Percentiles rank a stretch among this genome's conserved stretches.
Conservation (phyloP, 1,139 yeast species). For the Hanseniaspora sp. region DNA sequence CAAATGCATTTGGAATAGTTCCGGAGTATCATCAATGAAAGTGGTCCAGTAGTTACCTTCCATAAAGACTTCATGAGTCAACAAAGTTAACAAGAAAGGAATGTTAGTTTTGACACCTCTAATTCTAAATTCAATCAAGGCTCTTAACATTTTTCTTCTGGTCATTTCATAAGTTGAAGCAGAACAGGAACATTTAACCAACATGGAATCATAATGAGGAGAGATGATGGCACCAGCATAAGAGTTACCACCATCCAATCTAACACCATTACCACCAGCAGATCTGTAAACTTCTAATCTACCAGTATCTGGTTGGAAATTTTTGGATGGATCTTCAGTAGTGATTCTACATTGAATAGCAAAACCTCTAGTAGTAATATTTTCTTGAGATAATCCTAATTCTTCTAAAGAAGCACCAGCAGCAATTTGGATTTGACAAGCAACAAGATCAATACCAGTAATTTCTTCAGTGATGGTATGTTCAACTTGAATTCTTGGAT, state of each 20-base stretch:
- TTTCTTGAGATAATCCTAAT: conserved; percentile 84
- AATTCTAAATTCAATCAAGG: conserved; percentile 92
- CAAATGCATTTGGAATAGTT: conserved; percentile 84
- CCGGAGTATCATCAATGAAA: conserved; percentile 94
- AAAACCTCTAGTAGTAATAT: conserved; percentile 90
- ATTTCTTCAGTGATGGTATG: conserved; percentile 98
- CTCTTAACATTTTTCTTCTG: conserved; percentile 92
- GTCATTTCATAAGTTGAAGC: conserved; percentile 96
- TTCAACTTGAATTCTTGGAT: conserved; percentile 97
- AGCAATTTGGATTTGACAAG: conserved; percentile 97
- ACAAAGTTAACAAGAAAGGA: conserved; percentile 85
- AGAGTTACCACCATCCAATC: conserved; percentile 98
- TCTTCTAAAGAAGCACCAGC: conserved; percentile 94
- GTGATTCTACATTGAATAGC: conserved; percentile 99
- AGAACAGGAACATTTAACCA: conserved; percentile 92
- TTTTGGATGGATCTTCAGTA: conserved; percentile 93
- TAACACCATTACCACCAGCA: conserved; percentile 98
- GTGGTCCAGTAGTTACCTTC: conserved; percentile 94
- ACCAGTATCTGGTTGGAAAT: conserved; percentile 98
- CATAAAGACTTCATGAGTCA: conserved; percentile 85
- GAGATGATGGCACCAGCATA: conserved; percentile 97
- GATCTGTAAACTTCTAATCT: conserved; percentile 96
- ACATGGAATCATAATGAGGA: conserved; percentile 96
- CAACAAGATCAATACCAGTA: conserved; percentile 94
- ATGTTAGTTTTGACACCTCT: conserved; percentile 98